Percentiles rank a stretch among this genome's conserved stretches.
These are phyloP conservation scores for Dothiorella sarmentorum DNA, from an alignment of 2,329 filamentous ascomycete genomes.

Conservation along the genomic window DNA sequence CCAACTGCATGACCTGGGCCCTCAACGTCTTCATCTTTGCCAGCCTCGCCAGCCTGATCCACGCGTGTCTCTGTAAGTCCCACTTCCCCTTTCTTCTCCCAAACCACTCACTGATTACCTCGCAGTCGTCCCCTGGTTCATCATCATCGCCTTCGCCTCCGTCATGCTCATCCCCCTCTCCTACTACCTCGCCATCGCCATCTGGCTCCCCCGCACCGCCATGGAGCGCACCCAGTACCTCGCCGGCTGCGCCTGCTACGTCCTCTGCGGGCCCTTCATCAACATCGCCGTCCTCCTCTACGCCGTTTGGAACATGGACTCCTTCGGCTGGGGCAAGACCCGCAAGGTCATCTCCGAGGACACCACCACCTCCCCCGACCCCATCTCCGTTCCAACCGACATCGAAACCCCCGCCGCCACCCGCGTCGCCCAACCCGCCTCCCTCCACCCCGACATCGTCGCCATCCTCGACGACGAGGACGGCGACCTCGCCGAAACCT, in stretches of 20 bases:
- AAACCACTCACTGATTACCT: background rate
- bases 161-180: conserved; percentile 30
- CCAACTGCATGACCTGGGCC: conserved; percentile 45
- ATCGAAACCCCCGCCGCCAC: background rate
- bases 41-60: conserved; percentile 25
- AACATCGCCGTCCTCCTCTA: conserved; percentile 45
- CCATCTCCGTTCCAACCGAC: background rate
- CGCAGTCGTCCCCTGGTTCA: conserved; percentile 20
- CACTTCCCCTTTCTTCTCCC: background rate
- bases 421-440: background rate
- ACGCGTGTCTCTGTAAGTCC: conserved; percentile 19
- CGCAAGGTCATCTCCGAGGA: conserved; percentile 20
- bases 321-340: conserved; percentile 50
- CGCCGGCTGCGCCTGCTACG: conserved; percentile 28
- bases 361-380: background rate
- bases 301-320: conserved; percentile 43
- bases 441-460: background rate
- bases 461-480: background rate
- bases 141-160: conserved; percentile 24
- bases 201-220: conserved; percentile 28
- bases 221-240: conserved; percentile 29
- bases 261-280: conserved; percentile 37
- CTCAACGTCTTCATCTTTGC: conserved; percentile 27
- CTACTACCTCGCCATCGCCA: conserved; percentile 28
- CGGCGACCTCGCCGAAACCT: background rate